These are phyloP conservation scores for Fusarium begoniae DNA, from an alignment of 2,329 filamentous ascomycete species.

Conservation along the genomic window DNA sequence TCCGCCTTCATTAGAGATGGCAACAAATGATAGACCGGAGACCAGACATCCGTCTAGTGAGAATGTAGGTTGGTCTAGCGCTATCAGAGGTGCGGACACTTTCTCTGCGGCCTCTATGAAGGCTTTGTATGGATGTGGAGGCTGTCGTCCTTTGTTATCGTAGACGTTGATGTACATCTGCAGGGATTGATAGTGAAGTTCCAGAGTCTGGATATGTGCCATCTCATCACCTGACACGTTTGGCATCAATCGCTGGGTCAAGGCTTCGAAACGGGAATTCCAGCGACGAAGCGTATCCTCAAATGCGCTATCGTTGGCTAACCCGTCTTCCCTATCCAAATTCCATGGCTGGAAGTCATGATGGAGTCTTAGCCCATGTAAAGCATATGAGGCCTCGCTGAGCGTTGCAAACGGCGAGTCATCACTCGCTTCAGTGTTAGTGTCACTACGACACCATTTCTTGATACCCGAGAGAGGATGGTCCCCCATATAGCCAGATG, in stretches of 20 bases:
- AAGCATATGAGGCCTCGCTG: not conserved
- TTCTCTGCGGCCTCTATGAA: not conserved
- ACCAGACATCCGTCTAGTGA: constrained; percentile 5
- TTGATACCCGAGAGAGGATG: not conserved
- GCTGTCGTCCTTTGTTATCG: not conserved
- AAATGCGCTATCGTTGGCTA: not conserved
- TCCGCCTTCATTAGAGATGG: not conserved
- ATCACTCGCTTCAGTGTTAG: rapidly evolving
- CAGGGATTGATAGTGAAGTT: not conserved
- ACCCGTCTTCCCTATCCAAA: not conserved
- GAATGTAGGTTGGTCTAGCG: not conserved
- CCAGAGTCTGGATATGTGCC: not conserved
- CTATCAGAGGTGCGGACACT: not conserved
- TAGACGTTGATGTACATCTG: not conserved
- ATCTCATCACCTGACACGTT: not conserved
- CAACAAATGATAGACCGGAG: not conserved
- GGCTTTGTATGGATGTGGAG: not conserved
- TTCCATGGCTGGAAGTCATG: constrained; percentile 1
- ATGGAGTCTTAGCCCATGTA: not conserved
- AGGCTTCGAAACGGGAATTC: not conserved
- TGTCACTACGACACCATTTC: not conserved
- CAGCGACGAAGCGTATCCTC: not conserved
- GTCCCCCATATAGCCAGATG: not conserved
- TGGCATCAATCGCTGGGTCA: not conserved
- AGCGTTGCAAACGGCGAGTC: not conserved